These are phyloP conservation scores for Umbelopsis vinacea DNA, from an alignment of 192 early-diverging fungal genomes.

Conservation along the genomic window DNA sequence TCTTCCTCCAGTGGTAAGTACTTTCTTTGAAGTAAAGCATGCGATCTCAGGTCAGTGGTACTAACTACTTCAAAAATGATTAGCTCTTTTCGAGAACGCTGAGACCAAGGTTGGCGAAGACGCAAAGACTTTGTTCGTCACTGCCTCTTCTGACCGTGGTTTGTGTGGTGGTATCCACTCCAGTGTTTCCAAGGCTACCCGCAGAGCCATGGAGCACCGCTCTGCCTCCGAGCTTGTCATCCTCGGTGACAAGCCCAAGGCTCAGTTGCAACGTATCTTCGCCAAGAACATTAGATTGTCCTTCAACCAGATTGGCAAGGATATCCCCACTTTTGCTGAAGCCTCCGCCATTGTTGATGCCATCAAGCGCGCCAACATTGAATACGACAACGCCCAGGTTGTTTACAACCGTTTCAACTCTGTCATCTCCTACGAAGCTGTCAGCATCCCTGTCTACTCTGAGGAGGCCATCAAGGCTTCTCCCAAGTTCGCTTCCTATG, in stretches of 20 bases:
- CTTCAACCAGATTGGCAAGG: constrained; percentile 94
- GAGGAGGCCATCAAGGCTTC: constrained; percentile 73
- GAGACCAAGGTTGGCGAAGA: constrained; percentile 70
- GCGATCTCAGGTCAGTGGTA: not conserved
- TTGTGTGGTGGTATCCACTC: constrained; percentile 99
- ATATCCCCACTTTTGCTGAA: constrained; percentile 87
- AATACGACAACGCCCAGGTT: constrained; percentile 76
- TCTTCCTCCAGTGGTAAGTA: constrained; percentile 61
- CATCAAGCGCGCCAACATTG: constrained; percentile 65
- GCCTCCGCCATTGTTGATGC: constrained; percentile 80
- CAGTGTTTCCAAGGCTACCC: constrained; percentile 85
- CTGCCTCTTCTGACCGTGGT: constrained; percentile 95
- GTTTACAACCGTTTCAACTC: constrained; percentile 95
- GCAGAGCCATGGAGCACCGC: constrained; percentile 62
- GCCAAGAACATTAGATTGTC: constrained; percentile 78
- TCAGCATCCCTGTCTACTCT: constrained; percentile 65
- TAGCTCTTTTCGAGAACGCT: constrained; percentile 77
- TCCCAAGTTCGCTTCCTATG: constrained; percentile 86
- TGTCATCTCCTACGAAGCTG: constrained; percentile 92
- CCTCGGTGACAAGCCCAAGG: constrained; percentile 93
- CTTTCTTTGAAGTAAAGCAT: not conserved
- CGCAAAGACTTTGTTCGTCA: constrained; percentile 74
- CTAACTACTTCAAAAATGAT: not conserved
- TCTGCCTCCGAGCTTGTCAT: constrained; percentile 67
- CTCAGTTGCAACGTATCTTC: constrained; percentile 81